Percentiles rank a stretch among this genome's conserved stretches.
Evolutionary conservation across 768 basidiomycete genomes (phyloP).

Genomic region (Auricularia sp.): DNA sequence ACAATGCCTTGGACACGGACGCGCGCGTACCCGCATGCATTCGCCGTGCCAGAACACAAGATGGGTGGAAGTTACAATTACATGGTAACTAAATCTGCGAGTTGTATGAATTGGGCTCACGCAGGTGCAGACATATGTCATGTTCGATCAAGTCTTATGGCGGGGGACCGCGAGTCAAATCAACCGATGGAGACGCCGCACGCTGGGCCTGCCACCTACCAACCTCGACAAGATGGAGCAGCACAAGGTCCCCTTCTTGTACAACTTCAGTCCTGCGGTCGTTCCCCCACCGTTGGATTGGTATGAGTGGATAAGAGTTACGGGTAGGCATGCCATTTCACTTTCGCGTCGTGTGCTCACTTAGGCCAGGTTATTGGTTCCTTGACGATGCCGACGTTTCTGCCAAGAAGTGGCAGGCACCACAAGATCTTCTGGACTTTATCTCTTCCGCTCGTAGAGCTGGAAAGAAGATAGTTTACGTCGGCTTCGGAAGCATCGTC

Average conservation of each 20-base stretch:
- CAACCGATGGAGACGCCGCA: constrained; percentile 82
- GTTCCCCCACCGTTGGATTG: constrained; percentile 94
- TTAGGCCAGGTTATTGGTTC: constrained; percentile 83
- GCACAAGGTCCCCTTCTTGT: constrained; percentile 95
- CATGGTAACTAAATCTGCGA: constrained; percentile 51
- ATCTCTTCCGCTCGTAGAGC: constrained; percentile 66
- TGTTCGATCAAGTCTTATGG: constrained; percentile 99
- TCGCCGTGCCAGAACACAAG: constrained; percentile 95
- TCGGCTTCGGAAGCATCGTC: constrained; percentile 96
- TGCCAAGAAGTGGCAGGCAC: constrained; percentile 82
- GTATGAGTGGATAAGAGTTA: constrained; percentile 97
- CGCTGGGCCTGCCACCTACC: constrained; percentile 67
- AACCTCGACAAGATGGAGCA: constrained; percentile 93
- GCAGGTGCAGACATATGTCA: constrained; percentile 65
- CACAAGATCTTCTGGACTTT: constrained; percentile 68
- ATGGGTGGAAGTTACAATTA: constrained; percentile 98
- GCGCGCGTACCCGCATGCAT: constrained; percentile 93
- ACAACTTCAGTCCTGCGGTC: constrained; percentile 88
- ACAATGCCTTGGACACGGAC: constrained; percentile 98
- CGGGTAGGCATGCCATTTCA: constrained; percentile 38
- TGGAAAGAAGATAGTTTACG: constrained; percentile 89
- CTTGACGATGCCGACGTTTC: constrained; percentile 87
- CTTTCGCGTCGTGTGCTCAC: background rate
- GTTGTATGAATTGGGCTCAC: background rate
- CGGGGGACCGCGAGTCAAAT: constrained; percentile 87